phyloP scores from a whole-genome alignment of 2,329 filamentous ascomycete genomes.

The Thielaviopsis punctulata region DNA sequence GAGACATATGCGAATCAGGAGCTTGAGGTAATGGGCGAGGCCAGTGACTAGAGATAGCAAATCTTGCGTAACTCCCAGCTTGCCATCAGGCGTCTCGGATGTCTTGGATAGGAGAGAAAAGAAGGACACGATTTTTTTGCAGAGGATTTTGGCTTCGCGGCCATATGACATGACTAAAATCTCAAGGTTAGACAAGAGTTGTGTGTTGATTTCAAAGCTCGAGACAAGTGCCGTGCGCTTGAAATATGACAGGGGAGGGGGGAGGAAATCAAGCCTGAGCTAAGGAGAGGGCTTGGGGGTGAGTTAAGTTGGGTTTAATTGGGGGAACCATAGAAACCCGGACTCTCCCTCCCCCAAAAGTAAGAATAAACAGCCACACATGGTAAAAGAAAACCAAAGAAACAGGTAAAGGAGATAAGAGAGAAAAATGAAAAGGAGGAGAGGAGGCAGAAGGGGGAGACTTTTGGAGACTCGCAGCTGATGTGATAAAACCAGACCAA shows the following conservation, averaged over 20 bases:
- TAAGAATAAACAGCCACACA: background rate
- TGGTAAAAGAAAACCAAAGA: background rate
- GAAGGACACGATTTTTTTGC: conserved; percentile 98
- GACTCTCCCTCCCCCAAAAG: no score
- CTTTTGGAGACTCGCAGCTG: background rate
- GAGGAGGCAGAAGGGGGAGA: background rate
- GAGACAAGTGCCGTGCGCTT: background rate
- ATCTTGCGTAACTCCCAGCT: conserved; percentile 92
- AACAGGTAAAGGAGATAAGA: background rate
- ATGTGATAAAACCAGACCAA: no score
- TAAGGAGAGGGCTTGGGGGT: no score
- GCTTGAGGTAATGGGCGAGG: conserved; percentile 90
- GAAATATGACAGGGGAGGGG: background rate
- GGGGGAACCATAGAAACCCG: no score
- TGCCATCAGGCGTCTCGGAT: conserved; percentile 74
- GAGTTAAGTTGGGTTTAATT: no score
- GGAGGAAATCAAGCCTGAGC: no score
- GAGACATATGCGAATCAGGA: conserved; percentile 89
- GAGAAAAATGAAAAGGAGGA: background rate
- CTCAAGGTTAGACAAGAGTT: background rate
- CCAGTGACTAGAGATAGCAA: conserved; percentile 94
- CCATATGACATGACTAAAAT: conserved; percentile 65
- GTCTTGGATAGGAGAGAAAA: conserved; percentile 90
- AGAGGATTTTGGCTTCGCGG: conserved; percentile 94
- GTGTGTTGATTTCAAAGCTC: background rate